phyloP scores from a whole-genome alignment of 106 monocot species.

The Ottelia alismoides region DNA sequence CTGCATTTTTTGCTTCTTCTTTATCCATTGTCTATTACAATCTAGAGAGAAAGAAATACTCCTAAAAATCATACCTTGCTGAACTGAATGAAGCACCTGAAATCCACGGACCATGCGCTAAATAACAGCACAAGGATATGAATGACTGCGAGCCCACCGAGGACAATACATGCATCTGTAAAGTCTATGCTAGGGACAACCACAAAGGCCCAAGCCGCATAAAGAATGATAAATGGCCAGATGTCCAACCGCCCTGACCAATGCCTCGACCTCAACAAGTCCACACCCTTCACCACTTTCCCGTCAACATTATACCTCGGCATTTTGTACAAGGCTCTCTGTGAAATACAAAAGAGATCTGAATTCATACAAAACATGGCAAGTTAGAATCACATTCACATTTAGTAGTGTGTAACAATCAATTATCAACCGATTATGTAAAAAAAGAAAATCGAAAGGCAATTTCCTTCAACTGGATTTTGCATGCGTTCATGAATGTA shows the following conservation, averaged over 20 bases:
- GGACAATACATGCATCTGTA: slow-evolving; percentile 68
- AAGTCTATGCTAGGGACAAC: slow-evolving; percentile 63
- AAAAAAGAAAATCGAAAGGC: too few species aligned
- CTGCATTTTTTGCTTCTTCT: too few species aligned
- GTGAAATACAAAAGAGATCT: too few species aligned
- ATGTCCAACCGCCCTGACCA: slow-evolving; percentile 60
- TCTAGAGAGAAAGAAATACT: background rate
- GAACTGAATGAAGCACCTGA: slow-evolving; percentile 77
- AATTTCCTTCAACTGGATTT: too few species aligned
- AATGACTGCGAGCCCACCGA: slow-evolving; percentile 40
- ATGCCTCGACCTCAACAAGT: slow-evolving; percentile 54
- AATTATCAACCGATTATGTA: too few species aligned
- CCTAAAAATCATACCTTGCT: slow-evolving; percentile 29
- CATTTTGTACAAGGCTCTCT: too few species aligned
- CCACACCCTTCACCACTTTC: slow-evolving; percentile 67
- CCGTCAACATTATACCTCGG: slow-evolving; percentile 70
- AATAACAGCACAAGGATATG: slow-evolving; percentile 86
- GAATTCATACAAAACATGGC: too few species aligned
- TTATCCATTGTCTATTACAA: too few species aligned
- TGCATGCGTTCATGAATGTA: too few species aligned
- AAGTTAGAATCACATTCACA: too few species aligned
- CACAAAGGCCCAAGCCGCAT: slow-evolving; percentile 46
- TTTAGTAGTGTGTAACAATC: too few species aligned
- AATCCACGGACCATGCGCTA: slow-evolving; percentile 90
- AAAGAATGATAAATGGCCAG: slow-evolving; percentile 86